Conservation (phyloP, 2,329 filamentous ascomycete genomes). For the Alternaria atra region DNA sequence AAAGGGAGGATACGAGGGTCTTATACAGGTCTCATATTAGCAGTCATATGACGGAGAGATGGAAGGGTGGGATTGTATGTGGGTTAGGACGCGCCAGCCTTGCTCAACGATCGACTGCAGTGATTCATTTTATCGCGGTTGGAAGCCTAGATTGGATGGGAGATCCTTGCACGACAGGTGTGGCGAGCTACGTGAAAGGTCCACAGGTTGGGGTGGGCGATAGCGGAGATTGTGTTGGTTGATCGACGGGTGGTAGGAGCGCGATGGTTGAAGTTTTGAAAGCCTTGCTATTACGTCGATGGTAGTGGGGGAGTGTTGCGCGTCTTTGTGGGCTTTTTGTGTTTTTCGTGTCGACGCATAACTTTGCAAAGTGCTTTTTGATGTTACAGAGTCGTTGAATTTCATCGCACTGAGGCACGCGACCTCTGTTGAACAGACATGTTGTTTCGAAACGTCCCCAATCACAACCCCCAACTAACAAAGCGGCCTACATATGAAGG, state of each 20-base stretch:
- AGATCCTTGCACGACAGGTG: slow-evolving; percentile 7
- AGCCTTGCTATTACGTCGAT: not conserved
- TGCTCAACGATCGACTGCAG: slow-evolving; percentile 8
- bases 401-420: not conserved
- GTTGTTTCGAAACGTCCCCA: slow-evolving; percentile 10
- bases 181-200: slow-evolving; percentile 2
- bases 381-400: not conserved
- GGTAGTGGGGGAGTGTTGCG: slow-evolving; percentile 10
- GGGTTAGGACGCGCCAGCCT: slow-evolving; percentile 21
- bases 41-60: slow-evolving; percentile 16
- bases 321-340: not conserved
- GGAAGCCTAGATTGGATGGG: slow-evolving; percentile 8
- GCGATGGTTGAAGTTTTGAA: slow-evolving; percentile 7
- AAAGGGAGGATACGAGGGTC: slow-evolving; percentile 7
- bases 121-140: slow-evolving; percentile 10
- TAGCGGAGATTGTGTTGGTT: slow-evolving; percentile 16
- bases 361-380: not conserved
- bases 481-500: slow-evolving; percentile 10
- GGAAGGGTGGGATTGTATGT: not conserved
- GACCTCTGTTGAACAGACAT: not conserved
- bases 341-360: not conserved
- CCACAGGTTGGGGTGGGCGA: slow-evolving; percentile 7
- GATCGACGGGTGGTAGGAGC: slow-evolving; percentile 12
- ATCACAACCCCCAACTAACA: slow-evolving; percentile 3
- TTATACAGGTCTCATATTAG: slow-evolving; percentile 29